Base-by-base conservation (phyloP, 306 rosid species). In the Prosopis cineraria region DNA sequence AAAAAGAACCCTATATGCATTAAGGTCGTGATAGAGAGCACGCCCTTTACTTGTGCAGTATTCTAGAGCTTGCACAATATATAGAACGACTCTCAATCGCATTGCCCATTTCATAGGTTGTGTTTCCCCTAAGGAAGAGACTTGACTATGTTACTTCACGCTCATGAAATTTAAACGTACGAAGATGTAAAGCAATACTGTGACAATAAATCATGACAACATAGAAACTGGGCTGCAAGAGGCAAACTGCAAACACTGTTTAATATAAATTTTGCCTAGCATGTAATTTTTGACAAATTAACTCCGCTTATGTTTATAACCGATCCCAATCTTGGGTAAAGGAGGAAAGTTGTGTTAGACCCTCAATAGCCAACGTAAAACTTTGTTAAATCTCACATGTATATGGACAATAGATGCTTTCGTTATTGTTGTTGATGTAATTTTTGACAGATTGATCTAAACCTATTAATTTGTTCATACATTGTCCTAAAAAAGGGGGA, bases 41-140 rank as follows among this genome's bases (percentile, higher is more conserved):
- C 93, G 91, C 24, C 97, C 96, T 86, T 87, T 90, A 81, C 83
- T 83, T 77, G 96, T 88, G 88, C 97, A 92, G 87, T 92, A 92
- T 72, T 92, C 93, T 83, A 92, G 83, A 72, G 97, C 96, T 86
- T 88, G 93, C 52, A 92, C 96, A 78, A 92, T 95, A 87, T 92
- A 89, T 78, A 92, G 93, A 78, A 88, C 96, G 70, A 92, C 96
- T 83, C 96, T 87, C 53, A 90, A 84, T 34, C 92, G 83, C 92
- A 92, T 88, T 22, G 91, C 91, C 90, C 93, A 90, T 83, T 88
- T 88, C 97, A 90, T 86, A 50, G 97, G 97, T 45, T 90, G 96
- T 31, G 84, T 40, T 66, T 90, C 96, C 97, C 96, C 93, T 88
- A 83, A 75, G 24, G 47, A 81, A 73, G 75, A 80, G 77, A 78